Evolutionary conservation across 2,329 filamentous ascomycete genomes (phyloP), one percentile per base, ranked within the genome.

Genomic region (Aspergillus sp.): DNA sequence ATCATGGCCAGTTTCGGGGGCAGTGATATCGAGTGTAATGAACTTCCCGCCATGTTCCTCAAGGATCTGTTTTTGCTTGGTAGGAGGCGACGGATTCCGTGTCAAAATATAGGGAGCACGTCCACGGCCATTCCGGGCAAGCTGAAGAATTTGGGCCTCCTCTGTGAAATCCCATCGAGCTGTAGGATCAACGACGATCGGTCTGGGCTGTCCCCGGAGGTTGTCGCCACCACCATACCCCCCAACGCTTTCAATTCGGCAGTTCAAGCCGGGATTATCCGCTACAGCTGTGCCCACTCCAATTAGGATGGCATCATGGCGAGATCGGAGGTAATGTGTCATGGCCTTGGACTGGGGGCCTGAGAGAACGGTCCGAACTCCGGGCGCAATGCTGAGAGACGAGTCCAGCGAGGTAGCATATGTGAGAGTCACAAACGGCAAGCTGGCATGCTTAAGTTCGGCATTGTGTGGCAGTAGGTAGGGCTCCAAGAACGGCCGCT

Each of bases 291-390:
- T 97, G 2, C 85, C 85, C 3, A 85, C 86, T 10, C 91, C 91
- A 34, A 97, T 75, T 28, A 94, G 75, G 56, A 97, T 94, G 26
- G 87, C 88, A 52, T 86, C 82, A 69, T 97, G 89, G 9, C 77
- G 79, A 7, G 83, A 83, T 57, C 91, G 87, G n/a, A 97, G 79
- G 63, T 86, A 88, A 66, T 97, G 91, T 0, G 91, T 97, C 88
- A 97, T 94, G 41, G 86, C 81, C 68, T 96, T 95, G 32, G 88
- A 88, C 50, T 83, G 76, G 0, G 85, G 79, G 1, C 90, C 90
- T 0, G 90, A 96, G 5, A 96, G 79, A 0, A 77, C 73, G 1
- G 90, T 95, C 51, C 83, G 84, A 2, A 79, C 72, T 9, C 88
- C 88, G 0, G 87, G 88, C 0, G 83, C 76, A 7, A 89, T 74